Conservation (phyloP, 768 basidiomycete species). For the Glaciozyma antarctica region DNA sequence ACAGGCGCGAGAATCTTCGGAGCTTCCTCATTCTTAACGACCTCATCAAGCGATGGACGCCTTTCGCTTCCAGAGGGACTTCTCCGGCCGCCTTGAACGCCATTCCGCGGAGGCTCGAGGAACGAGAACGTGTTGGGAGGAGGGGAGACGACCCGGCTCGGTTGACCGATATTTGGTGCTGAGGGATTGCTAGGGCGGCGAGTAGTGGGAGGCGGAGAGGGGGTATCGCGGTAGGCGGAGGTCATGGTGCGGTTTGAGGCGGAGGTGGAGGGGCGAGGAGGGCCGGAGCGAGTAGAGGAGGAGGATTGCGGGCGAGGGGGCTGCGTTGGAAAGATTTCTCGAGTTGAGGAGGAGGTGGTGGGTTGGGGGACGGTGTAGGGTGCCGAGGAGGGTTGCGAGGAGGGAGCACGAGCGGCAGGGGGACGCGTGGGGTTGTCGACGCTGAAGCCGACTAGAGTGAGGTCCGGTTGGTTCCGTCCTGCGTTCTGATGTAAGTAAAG, state of each 20-base stretch:
- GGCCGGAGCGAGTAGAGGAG: neutral
- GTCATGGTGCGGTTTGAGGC: neutral
- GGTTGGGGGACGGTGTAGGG: neutral
- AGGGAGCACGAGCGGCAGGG: neutral
- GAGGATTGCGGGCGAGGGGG: neutral
- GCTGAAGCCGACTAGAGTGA: conserved; percentile 23
- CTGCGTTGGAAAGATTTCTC: neutral
- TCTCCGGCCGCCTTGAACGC: too few species aligned
- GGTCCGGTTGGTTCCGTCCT: conserved; percentile 12
- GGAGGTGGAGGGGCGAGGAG: neutral
- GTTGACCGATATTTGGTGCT: neutral
- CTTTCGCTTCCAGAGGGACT: too few species aligned
- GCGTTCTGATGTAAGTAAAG: neutral
- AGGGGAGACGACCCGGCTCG: neutral
- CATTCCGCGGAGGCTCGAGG: neutral
- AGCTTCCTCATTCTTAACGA: neutral
- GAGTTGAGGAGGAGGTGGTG: neutral
- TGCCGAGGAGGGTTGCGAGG: neutral
- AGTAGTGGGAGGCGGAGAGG: neutral
- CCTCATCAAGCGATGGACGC: neutral
- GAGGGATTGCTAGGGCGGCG: neutral
- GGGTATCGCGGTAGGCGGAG: neutral
- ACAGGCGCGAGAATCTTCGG: neutral
- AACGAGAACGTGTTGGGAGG: neutral
- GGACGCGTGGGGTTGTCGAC: conserved; percentile 20